Evolutionary conservation across 805 yeast species (phyloP).

Genomic region (Schizosaccharomyces cryophilus): DNA sequence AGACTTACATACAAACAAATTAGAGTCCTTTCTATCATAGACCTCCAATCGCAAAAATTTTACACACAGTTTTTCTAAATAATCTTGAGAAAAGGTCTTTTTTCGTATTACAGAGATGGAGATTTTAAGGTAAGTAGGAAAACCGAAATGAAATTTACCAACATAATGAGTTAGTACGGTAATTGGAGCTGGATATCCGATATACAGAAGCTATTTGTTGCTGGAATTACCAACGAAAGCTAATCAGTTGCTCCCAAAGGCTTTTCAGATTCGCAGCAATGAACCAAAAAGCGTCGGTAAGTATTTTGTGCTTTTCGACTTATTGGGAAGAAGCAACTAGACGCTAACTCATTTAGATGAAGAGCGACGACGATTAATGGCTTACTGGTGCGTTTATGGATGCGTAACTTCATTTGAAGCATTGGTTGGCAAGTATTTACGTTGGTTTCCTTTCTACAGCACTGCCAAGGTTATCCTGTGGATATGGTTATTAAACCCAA

Average conservation of each 20-base stretch:
- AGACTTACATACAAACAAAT: no score
- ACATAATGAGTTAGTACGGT: background rate
- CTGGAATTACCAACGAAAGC: background rate
- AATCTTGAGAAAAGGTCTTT: no score
- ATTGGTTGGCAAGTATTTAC: background rate
- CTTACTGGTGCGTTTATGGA: background rate
- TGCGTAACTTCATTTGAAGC: background rate
- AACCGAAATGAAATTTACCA: background rate
- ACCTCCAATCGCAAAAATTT: no score
- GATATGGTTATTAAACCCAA: slow-evolving; percentile 4
- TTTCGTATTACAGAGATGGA: background rate
- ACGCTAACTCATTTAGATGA: background rate
- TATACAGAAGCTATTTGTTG: background rate
- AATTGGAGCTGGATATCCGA: background rate
- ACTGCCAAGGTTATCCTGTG: slow-evolving; percentile 2
- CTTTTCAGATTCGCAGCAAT: background rate
- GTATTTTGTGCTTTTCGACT: background rate
- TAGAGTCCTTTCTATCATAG: no score
- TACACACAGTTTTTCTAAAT: no score
- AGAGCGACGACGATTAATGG: background rate
- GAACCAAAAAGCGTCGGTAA: background rate
- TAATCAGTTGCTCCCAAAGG: background rate
- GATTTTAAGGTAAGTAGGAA: background rate
- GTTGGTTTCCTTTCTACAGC: slow-evolving; percentile 4
- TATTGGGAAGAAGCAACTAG: background rate